phyloP scores from a whole-genome alignment of 192 early-diverging fungal genomes.

The Jimgerdemannia flammicorona region DNA sequence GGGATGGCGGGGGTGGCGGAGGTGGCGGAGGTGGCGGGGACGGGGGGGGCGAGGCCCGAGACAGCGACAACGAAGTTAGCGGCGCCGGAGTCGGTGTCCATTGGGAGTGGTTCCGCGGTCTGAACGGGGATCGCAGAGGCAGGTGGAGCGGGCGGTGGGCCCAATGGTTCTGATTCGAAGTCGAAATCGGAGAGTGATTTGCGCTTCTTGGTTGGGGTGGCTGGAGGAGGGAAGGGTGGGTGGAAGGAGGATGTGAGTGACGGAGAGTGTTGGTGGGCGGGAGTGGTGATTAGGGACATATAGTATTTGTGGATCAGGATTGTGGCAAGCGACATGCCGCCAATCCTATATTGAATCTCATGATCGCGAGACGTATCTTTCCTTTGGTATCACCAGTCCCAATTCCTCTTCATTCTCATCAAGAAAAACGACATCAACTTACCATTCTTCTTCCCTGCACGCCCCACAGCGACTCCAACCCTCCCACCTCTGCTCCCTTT shows the following conservation, averaged over 20 bases:
- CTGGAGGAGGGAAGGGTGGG: not conserved
- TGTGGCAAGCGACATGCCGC: too few species aligned
- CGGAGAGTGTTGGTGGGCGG: too few species aligned
- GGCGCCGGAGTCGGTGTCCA: not conserved
- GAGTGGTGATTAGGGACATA: too few species aligned
- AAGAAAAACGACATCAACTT: too few species aligned
- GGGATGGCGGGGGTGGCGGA: too few species aligned
- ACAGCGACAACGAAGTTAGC: not conserved
- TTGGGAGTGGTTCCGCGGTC: not conserved
- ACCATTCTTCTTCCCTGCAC: slow-evolving; percentile 2
- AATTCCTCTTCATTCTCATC: not conserved
- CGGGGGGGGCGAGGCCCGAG: not conserved
- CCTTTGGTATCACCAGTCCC: too few species aligned
- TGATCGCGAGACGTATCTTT: too few species aligned
- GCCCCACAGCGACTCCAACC: slow-evolving; percentile 22
- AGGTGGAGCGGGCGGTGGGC: not conserved
- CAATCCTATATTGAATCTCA: too few species aligned
- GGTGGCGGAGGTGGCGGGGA: too few species aligned
- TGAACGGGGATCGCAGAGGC: not conserved
- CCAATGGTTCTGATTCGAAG: too few species aligned
- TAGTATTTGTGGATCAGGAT: too few species aligned
- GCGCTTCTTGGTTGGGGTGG: slow-evolving; percentile 13
- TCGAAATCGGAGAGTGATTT: slow-evolving; percentile 3
- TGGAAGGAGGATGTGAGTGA: too few species aligned
- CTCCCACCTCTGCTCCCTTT: slow-evolving; percentile 9